Conservation (phyloP, 2,329 filamentous ascomycete genomes). For the Xylaria sp. region DNA sequence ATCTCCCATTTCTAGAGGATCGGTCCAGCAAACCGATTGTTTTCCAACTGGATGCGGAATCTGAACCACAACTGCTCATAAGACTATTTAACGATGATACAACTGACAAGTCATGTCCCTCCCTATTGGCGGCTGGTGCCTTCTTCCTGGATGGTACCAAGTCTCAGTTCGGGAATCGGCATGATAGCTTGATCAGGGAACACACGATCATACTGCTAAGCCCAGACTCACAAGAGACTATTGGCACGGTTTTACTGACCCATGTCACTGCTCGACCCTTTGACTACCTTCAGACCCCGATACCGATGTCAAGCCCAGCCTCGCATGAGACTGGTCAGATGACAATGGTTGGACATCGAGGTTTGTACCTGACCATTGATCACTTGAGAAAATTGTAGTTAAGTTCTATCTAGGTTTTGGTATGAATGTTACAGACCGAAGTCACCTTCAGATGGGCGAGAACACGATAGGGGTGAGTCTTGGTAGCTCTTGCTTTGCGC, state of each 20-base stretch:
- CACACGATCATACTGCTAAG: slow-evolving; percentile 15
- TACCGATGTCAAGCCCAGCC: not conserved
- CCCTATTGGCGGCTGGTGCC: not conserved
- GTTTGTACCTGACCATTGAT: not conserved
- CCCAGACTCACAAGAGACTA: slow-evolving; percentile 9
- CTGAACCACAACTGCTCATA: slow-evolving; percentile 9
- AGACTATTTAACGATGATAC: not conserved
- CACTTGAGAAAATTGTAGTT: not conserved
- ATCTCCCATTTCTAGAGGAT: slow-evolving; percentile 9
- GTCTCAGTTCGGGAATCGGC: not conserved
- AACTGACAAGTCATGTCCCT: not conserved
- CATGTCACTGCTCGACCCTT: slow-evolving; percentile 15
- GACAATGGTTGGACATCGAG: slow-evolving; percentile 14
- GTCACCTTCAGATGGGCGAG: slow-evolving; percentile 13
- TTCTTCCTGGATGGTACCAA: not conserved
- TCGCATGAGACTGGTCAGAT: slow-evolving; percentile 5
- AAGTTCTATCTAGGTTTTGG: slow-evolving; percentile 8
- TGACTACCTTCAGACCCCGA: slow-evolving; percentile 5
- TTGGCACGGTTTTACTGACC: slow-evolving; percentile 12
- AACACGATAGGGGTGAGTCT: slow-evolving; percentile 16
- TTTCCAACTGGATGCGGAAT: slow-evolving; percentile 1
- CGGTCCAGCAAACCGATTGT: slow-evolving; percentile 9
- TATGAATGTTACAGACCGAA: slow-evolving; percentile 1
- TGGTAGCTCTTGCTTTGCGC: not conserved
- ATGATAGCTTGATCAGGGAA: slow-evolving; percentile 15